These are phyloP conservation scores for Oidium heveae DNA, from an alignment of 2,329 filamentous ascomycete genomes.

Conservation along the genomic window DNA sequence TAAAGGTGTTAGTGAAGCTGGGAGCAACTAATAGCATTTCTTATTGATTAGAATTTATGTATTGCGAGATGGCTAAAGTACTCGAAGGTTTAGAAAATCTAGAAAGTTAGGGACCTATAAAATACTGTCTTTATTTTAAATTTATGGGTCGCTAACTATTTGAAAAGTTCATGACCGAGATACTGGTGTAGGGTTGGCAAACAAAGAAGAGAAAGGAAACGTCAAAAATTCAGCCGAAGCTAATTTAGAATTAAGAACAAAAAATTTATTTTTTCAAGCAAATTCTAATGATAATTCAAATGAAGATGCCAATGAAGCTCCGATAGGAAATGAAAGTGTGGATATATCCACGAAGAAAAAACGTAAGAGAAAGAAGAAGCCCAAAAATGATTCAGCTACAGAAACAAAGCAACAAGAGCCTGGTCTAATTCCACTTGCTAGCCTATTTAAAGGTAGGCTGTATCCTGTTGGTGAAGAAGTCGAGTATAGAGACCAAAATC, in stretches of 20 bases:
- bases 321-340: conserved; percentile 16
- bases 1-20: too few relatives aligned
- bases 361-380: conserved; percentile 51
- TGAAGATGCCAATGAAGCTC: conserved; percentile 23
- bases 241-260: too few relatives aligned
- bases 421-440: conserved; percentile 46
- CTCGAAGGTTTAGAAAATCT: too few relatives aligned
- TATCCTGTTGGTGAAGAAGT: conserved; percentile 61
- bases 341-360: conserved; percentile 29
- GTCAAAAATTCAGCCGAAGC: too few relatives aligned
- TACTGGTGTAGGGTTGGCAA: conserved; percentile 10
- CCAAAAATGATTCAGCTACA: conserved; percentile 39
- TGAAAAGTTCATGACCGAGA: conserved; percentile 12
- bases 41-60: too few relatives aligned
- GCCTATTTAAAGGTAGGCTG: conserved; percentile 43
- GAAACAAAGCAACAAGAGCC: conserved; percentile 52
- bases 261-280: too few relatives aligned
- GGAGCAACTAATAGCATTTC: too few relatives aligned
- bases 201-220: conserved; percentile 8
- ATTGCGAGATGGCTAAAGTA: too few relatives aligned
- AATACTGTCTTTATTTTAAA: neutral
- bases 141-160: conserved; percentile 1
- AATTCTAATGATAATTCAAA: conserved; percentile 21
- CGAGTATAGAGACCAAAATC: conserved; percentile 55
- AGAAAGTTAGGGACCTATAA: too few relatives aligned